A percentile compares a stretch with the other conserved stretches of the same genome.
These are phyloP conservation scores for Jaltomata sinuosa DNA, from an alignment of 257 asterid genomes.

Conservation along the genomic window DNA sequence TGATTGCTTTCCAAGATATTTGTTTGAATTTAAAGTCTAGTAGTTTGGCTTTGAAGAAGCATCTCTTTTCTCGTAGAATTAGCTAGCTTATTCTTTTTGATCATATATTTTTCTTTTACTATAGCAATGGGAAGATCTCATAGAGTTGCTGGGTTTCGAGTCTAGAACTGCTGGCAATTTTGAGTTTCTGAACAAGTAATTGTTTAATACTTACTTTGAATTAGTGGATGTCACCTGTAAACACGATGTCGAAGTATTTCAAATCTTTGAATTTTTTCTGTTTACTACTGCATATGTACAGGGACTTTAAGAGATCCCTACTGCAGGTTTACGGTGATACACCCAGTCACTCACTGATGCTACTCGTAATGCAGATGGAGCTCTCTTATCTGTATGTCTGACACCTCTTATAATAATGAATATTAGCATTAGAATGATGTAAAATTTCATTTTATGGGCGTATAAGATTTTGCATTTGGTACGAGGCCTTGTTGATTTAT, in stretches of 20 bases:
- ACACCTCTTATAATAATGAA: slow-evolving; percentile 6
- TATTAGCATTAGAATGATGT: neutral
- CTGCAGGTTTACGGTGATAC: slow-evolving; percentile 55
- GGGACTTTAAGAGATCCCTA: slow-evolving; percentile 76
- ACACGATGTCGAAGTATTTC: neutral
- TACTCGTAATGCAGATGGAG: slow-evolving; percentile 71
- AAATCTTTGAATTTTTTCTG: neutral
- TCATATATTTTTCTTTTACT: neutral
- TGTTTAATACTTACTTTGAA: slow-evolving; percentile 1
- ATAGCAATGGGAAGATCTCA: slow-evolving; percentile 98
- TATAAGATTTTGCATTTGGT: no score
- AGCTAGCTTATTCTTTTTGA: neutral
- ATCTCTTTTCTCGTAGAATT: neutral
- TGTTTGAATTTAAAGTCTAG: neutral
- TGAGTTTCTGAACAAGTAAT: slow-evolving; percentile 75
- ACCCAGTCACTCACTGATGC: slow-evolving; percentile 49
- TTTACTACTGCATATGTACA: slow-evolving; percentile 48
- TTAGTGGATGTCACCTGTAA: neutral
- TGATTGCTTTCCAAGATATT: neutral
- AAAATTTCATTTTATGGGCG: no score
- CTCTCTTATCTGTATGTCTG: slow-evolving; percentile 61
- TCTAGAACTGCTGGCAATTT: slow-evolving; percentile 78
- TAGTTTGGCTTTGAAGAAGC: neutral
- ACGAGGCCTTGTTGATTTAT: no score
- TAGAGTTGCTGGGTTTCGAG: slow-evolving; percentile 74